Conservation (phyloP, 257 asterid species). For the Henckelia pumila region DNA sequence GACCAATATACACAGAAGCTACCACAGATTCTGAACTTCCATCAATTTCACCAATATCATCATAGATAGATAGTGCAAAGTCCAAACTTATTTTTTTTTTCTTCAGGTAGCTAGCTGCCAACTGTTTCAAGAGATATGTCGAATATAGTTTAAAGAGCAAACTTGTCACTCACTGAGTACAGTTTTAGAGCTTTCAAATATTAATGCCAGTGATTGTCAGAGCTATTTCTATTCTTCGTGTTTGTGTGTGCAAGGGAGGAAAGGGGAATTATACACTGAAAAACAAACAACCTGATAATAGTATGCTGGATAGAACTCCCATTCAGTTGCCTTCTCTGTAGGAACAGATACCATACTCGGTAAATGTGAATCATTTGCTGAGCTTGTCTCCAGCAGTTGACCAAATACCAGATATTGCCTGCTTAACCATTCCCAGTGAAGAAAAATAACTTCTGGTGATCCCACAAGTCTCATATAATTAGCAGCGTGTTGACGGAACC, state of each 20-base stretch:
- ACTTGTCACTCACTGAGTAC: conserved; percentile 6
- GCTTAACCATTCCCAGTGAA: conserved; percentile 99
- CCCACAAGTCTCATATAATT: conserved; percentile 72
- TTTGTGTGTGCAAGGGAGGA: conserved; percentile 5
- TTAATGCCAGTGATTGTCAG: background rate
- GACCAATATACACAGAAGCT: conserved; percentile 79
- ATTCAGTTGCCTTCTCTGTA: conserved; percentile 72
- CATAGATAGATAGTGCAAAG: conserved; percentile 75
- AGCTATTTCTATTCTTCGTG: background rate
- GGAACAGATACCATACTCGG: conserved; percentile 46
- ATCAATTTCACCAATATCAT: conserved; percentile 50
- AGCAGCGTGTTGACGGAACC: conserved; percentile 80
- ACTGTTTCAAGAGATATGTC: conserved; percentile 43
- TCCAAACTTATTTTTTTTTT: conserved; percentile 70
- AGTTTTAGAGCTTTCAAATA: conserved; percentile 14
- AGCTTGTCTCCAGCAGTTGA: conserved; percentile 87
- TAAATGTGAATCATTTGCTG: conserved; percentile 41
- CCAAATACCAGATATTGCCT: conserved; percentile 84
- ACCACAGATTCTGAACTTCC: conserved; percentile 74
- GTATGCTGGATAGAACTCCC: conserved; percentile 85
- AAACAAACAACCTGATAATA: conserved; percentile 66
- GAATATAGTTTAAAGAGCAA: conserved; percentile 19
- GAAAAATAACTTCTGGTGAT: conserved; percentile 66
- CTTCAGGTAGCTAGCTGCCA: conserved; percentile 86
- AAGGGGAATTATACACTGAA: background rate